Evolutionary conservation across 2,329 filamentous ascomycete genomes (phyloP), one percentile per base, ranked within the genome.

Genomic region (Microdochium nivale): DNA sequence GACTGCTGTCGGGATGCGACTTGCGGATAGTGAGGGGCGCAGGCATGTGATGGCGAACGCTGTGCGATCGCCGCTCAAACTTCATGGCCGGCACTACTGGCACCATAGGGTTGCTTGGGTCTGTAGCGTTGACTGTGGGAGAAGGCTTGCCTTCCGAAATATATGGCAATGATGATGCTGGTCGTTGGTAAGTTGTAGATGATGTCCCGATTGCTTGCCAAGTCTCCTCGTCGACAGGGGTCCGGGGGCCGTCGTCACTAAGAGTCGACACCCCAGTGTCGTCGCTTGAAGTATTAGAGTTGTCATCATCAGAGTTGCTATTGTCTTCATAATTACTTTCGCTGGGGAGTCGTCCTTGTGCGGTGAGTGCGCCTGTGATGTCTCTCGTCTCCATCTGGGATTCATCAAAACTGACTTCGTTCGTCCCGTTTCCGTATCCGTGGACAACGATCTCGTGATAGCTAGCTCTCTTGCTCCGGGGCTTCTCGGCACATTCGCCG

Each of bases 401-500:
- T 10, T 19, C 19, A 7, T 44, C 21, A 13, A 19, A 24, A 19
- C 40, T 44, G 3, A 70, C 68, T 1, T 64, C 57, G 33, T 76
- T 75, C 2, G 72, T 77, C 1, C 76, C 76, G 48, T 80, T 80
- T 10, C 77, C 78, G 53, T 81, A 80, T 1, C 76, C 75, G 3
- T 73, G 69, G 7, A 80, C 69, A 0, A 79, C 65, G 25, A 80
- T 79, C 58, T 81, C 78, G 50, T 76, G 73, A 53, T 75, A 73
- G 55, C 23, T 55, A 49, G 27, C 35, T 47, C 37, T 49, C 49
- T 13, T 49, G 48, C 14, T 51, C 54, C 30, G 25, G 51, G 21
- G 58, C 48, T 23, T 33, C 2, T 35, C 16, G 3, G 5, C 16
- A 10, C 4, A 14, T 2, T 49, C 48, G 19, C 3, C 10, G 16